These are phyloP conservation scores for Dovyalis caffra DNA, from an alignment of 345 rosid genomes.

Conservation along the genomic window DNA sequence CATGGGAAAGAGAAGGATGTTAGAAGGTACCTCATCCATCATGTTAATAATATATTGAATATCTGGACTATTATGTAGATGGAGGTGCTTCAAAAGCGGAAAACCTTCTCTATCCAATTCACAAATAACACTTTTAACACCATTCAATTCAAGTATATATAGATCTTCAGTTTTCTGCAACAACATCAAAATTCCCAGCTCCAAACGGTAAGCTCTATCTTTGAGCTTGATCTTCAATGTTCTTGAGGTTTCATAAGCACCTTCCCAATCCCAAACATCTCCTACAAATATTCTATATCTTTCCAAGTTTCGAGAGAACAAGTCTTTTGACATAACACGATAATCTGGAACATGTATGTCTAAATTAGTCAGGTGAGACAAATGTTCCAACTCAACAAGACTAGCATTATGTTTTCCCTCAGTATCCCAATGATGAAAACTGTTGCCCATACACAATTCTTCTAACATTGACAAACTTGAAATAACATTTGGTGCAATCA, in stretches of 20 bases:
- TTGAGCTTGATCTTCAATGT: conserved; percentile 16
- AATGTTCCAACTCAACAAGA: conserved; percentile 18
- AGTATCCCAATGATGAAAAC: too few relatives aligned
- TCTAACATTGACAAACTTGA: conserved; percentile 28
- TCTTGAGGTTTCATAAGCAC: not conserved
- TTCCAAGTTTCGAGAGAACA: conserved; percentile 2
- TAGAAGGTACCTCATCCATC: not conserved
- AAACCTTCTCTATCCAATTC: conserved; percentile 4
- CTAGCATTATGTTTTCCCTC: conserved; percentile 14
- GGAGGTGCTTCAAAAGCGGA: not conserved
- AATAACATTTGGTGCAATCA: conserved; percentile 29
- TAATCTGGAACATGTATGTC: conserved; percentile 12
- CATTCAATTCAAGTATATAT: not conserved
- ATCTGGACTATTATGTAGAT: not conserved
- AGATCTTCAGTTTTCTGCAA: not conserved
- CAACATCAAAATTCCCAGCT: not conserved
- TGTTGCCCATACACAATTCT: conserved; percentile 30
- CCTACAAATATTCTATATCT: conserved; percentile 24
- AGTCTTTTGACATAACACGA: not conserved
- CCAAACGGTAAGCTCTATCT: not conserved
- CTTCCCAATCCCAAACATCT: conserved; percentile 1
- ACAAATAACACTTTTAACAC: not conserved
- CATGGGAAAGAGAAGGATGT: conserved; percentile 5
- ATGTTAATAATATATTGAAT: not conserved
- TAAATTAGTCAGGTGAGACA: conserved; percentile 15